A percentile compares a stretch with the other conserved stretches of the same genome.
Evolutionary conservation across 2,329 filamentous ascomycete genomes (phyloP).

Genomic region (Blumeria graminis): DNA sequence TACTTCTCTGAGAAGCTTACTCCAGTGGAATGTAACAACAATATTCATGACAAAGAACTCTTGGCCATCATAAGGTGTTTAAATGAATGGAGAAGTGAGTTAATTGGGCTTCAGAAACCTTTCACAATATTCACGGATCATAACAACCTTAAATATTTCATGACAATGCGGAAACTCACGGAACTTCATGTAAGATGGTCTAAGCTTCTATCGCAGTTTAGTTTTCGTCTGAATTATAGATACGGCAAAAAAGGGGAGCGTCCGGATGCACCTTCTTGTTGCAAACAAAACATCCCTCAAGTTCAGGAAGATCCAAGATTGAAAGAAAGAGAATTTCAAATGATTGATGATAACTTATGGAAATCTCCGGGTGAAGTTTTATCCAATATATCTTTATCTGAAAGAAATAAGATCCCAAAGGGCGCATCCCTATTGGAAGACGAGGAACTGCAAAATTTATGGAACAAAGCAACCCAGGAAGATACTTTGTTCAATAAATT

Average conservation of each 20-base stretch:
- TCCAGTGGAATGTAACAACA: slow-evolving; percentile 12
- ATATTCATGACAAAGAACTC: slow-evolving; percentile 15
- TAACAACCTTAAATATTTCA: slow-evolving; percentile 3
- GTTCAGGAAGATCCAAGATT: neutral
- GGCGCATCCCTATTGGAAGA: neutral
- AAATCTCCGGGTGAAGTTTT: neutral
- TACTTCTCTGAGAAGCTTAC: slow-evolving; percentile 11
- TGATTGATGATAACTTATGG: neutral
- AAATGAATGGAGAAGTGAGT: slow-evolving; percentile 2
- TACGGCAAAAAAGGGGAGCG: neutral
- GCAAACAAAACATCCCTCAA: neutral
- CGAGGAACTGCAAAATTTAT: neutral
- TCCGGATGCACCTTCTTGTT: neutral
- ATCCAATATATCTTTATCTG: neutral
- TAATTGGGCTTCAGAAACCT: neutral
- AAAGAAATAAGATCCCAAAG: neutral
- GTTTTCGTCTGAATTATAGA: neutral
- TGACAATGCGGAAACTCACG: neutral
- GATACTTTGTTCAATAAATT: neutral
- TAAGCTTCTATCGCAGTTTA: neutral
- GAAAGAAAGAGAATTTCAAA: neutral
- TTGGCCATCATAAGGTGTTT: slow-evolving; percentile 11
- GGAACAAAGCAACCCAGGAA: neutral
- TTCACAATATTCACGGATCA: slow-evolving; percentile 2
- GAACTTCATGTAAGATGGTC: neutral